Evolutionary conservation across 202 grass and related monocot species (phyloP).

Genomic region (Saccharum hybrid): DNA sequence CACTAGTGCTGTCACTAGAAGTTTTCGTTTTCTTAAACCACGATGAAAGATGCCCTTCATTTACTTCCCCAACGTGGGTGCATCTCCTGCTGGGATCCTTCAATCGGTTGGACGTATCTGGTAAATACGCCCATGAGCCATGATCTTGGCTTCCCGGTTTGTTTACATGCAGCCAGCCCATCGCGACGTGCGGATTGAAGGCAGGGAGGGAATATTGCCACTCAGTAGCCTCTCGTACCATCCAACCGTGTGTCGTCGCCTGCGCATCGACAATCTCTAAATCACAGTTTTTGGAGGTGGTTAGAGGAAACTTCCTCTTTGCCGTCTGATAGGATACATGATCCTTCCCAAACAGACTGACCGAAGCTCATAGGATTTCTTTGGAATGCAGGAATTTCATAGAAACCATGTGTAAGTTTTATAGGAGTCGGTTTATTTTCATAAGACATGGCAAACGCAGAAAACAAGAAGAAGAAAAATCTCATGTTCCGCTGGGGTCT

Average conservation of each 20-base stretch:
- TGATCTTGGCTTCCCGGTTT: conserved; percentile 19
- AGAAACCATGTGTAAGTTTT: no score
- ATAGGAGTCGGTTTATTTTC: no score
- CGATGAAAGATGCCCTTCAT: conserved; percentile 34
- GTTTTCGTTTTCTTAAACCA: conserved; percentile 5
- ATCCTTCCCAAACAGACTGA: background rate
- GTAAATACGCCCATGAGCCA: conserved; percentile 16
- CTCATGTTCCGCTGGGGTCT: no score
- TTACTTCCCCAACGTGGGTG: conserved; percentile 45
- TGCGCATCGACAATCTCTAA: background rate
- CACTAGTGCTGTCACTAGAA: background rate
- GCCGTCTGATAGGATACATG: background rate
- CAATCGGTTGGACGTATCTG: conserved; percentile 21
- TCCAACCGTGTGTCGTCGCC: background rate
- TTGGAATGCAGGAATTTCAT: no score
- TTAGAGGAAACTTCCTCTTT: background rate
- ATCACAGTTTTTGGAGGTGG: background rate
- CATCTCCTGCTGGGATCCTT: conserved; percentile 41
- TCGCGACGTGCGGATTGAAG: conserved; percentile 28
- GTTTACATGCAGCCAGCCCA: conserved; percentile 35
- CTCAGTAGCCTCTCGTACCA: background rate
- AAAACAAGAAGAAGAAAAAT: no score
- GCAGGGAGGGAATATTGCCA: conserved; percentile 37
- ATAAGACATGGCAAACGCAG: no score
- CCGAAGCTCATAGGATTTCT: no score